Evolutionary conservation across 352 stramenopile genomes (phyloP).

Genomic region (Phytopythium mirpurense): DNA sequence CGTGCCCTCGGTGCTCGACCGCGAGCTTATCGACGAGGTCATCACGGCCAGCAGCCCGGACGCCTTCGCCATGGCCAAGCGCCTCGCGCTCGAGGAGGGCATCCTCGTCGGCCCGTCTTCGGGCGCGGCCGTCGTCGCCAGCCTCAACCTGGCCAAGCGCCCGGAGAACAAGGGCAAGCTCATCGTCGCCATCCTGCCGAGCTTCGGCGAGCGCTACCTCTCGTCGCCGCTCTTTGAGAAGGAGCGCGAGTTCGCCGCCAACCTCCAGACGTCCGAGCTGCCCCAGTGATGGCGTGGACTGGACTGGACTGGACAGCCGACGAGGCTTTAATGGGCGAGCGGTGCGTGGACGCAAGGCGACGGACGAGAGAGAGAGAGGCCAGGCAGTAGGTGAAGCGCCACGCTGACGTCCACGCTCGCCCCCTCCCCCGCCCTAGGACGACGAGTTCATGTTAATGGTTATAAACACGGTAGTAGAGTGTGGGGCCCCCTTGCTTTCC

Average conservation of each 20-base stretch:
- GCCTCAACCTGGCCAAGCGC: conserved; percentile 73
- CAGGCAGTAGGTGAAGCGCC: too few relatives aligned
- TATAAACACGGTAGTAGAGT: background rate
- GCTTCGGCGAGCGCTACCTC: conserved; percentile 88
- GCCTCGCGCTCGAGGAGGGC: conserved; percentile 77
- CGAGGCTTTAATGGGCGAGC: too few relatives aligned
- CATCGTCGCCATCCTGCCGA: conserved; percentile 88
- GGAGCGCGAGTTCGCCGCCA: conserved; percentile 68
- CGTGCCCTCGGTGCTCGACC: conserved; percentile 71
- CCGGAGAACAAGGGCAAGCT: conserved; percentile 85
- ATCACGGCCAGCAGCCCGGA: conserved; percentile 77
- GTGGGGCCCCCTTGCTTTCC: too few relatives aligned
- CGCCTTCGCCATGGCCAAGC: conserved; percentile 84
- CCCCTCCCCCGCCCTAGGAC: too few relatives aligned
- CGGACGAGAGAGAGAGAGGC: too few relatives aligned
- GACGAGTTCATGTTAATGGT: background rate
- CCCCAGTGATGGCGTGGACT: too few relatives aligned
- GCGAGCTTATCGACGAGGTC: conserved; percentile 87
- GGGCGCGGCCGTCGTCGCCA: conserved; percentile 80
- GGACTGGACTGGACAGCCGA: too few relatives aligned
- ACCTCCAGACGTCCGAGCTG: conserved; percentile 51
- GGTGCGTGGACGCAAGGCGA: too few relatives aligned
- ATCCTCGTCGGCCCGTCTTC: conserved; percentile 86
- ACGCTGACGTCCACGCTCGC: too few relatives aligned
- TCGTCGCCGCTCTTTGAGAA: conserved; percentile 76